A percentile compares a stretch with the other conserved stretches of the same genome.
Conservation (phyloP, 495 filamentous ascomycete species). For the Cercophora sp. region DNA sequence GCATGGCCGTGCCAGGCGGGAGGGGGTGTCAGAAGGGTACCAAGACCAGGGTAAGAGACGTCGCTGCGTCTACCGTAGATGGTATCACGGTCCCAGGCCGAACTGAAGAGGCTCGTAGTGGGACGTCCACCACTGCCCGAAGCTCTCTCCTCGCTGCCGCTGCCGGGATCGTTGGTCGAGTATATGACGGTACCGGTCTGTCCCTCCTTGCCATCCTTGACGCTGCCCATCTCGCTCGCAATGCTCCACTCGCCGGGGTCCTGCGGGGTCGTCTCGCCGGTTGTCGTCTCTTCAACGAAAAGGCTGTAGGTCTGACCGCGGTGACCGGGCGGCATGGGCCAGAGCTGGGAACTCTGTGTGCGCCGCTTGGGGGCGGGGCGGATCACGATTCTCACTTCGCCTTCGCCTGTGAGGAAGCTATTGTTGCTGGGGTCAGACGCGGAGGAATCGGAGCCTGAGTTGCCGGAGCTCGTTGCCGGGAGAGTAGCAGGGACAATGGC, state of each 20-base stretch:
- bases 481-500: not conserved
- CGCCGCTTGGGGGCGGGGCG: slow-evolving; percentile 18
- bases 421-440: not conserved
- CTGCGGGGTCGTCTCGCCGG: slow-evolving; percentile 24
- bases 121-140: slow-evolving; percentile 1
- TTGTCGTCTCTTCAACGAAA: slow-evolving; percentile 22
- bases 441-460: not conserved
- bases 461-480: not conserved
- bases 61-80: slow-evolving; percentile 4
- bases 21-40: slow-evolving; percentile 7
- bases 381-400: slow-evolving; percentile 30
- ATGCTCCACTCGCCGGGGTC: slow-evolving; percentile 23
- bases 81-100: slow-evolving; percentile 5
- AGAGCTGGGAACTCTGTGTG: slow-evolving; percentile 16
- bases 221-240: slow-evolving; percentile 20
- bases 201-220: no score
- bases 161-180: not conserved
- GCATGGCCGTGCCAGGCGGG: slow-evolving; percentile 4
- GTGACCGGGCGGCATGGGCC: slow-evolving; percentile 25
- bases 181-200: not conserved
- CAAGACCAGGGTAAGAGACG: slow-evolving; percentile 1
- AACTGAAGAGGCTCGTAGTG: no score
- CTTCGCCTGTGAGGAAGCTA: slow-evolving; percentile 18
- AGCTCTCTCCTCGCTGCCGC: not conserved
- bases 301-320: slow-evolving; percentile 15